phyloP scores from a whole-genome alignment of 2,329 filamentous ascomycete species.

The Penicillium oxalicum region DNA sequence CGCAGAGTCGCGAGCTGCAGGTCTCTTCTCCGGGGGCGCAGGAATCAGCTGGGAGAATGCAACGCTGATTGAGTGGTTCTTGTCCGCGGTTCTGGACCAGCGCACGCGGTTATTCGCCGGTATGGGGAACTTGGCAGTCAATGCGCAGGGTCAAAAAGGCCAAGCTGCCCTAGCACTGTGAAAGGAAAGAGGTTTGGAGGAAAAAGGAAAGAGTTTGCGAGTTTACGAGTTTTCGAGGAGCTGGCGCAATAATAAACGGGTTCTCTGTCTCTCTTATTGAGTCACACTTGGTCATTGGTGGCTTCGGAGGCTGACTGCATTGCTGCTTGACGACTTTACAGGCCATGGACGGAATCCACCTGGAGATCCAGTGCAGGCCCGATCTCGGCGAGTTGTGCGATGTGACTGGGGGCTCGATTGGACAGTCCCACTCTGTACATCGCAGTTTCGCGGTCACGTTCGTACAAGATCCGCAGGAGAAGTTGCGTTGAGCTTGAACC shows the following conservation, averaged over 20 bases:
- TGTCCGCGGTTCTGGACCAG: not conserved
- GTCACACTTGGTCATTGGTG: slow-evolving; percentile 7
- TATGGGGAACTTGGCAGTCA: not conserved
- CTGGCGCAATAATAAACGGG: not conserved
- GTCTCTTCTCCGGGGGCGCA: slow-evolving; percentile 8
- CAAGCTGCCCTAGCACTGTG: not conserved
- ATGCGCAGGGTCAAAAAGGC: not conserved
- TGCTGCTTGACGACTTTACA: slow-evolving; percentile 4
- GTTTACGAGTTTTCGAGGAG: not conserved
- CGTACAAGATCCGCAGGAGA: not conserved
- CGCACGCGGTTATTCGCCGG: not conserved
- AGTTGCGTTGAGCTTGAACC: too few species aligned
- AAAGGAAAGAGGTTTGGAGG: not conserved
- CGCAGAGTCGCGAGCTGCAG: slow-evolving; percentile 5
- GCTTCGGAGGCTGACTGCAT: not conserved
- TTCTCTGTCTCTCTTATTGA: slow-evolving; percentile 3
- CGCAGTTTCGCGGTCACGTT: too few species aligned
- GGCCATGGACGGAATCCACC: slow-evolving; percentile 4
- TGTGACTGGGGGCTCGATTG: not conserved
- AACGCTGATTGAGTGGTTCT: not conserved
- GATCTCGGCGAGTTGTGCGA: slow-evolving; percentile 14
- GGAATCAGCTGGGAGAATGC: slow-evolving; percentile 4
- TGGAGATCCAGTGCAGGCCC: slow-evolving; percentile 4
- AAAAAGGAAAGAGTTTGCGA: not conserved
- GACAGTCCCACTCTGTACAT: too few species aligned